Conservation (phyloP, 1,284 basidiomycete species). For the Trichosporon coremiiforme region DNA sequence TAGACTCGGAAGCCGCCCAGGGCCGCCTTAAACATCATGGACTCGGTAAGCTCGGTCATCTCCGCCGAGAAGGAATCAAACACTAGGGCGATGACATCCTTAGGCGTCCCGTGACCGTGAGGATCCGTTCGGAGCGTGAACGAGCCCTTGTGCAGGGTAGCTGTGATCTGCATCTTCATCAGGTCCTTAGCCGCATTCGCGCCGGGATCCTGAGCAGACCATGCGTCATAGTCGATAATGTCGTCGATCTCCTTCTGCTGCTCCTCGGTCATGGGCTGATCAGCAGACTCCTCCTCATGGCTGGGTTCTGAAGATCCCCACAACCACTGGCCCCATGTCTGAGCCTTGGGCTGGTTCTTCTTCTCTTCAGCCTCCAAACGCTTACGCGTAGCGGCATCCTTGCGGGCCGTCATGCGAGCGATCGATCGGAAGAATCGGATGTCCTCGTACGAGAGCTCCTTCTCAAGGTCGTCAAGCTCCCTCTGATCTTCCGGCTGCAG, state of each 20-base stretch:
- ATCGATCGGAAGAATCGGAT: conserved; percentile 98
- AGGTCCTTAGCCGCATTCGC: conserved; percentile 74
- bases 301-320: conserved; percentile 65
- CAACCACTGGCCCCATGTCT: conserved; percentile 80
- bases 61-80: conserved; percentile 88
- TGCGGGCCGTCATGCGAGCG: conserved; percentile 84
- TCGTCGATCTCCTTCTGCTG: conserved; percentile 92
- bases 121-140: conserved; percentile 76
- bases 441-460: conserved; percentile 87
- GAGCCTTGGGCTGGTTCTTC: conserved; percentile 59
- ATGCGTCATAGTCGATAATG: conserved; percentile 88
- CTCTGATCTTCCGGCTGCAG: conserved; percentile 66
- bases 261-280: conserved; percentile 68
- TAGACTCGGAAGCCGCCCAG: conserved; percentile 87
- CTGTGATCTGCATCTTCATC: conserved; percentile 73
- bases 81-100: conserved; percentile 81
- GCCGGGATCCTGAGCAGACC: conserved; percentile 65
- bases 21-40: conserved; percentile 78
- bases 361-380: conserved; percentile 69
- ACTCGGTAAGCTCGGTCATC: conserved; percentile 82
- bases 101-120: conserved; percentile 62
- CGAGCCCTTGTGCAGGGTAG: conserved; percentile 82
- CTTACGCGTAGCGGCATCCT: conserved; percentile 73
- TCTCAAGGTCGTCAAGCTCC: conserved; percentile 71
- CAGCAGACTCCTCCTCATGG: conserved; percentile 31